Percentiles rank a stretch among this genome's conserved stretches.
Evolutionary conservation across 2,329 filamentous ascomycete species (phyloP).

Genomic region (Alternaria hordeiaustralica): DNA sequence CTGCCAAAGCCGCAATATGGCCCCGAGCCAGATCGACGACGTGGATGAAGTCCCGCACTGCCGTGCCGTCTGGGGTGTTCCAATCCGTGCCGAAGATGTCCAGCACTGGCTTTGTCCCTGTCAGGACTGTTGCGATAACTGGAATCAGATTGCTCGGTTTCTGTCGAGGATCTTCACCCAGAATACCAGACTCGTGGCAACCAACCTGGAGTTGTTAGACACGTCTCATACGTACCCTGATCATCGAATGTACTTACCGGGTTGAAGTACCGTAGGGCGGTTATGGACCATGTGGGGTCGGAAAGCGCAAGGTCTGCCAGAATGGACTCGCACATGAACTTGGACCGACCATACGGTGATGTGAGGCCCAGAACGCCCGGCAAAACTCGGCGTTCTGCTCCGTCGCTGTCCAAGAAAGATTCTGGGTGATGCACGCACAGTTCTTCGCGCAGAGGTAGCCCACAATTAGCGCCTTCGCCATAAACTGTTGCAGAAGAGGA

Average conservation of each 20-base stretch:
- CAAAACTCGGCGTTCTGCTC: slow-evolving; percentile 51
- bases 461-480: slow-evolving; percentile 55
- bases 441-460: slow-evolving; percentile 62
- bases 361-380: slow-evolving; percentile 65
- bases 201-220: slow-evolving; percentile 54
- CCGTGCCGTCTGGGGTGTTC: slow-evolving; percentile 69
- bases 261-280: slow-evolving; percentile 71
- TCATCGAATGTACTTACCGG: slow-evolving; percentile 50
- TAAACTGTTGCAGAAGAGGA: slow-evolving; percentile 73
- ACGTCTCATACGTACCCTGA: neutral
- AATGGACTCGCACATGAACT: slow-evolving; percentile 72
- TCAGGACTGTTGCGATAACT: slow-evolving; percentile 67
- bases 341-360: slow-evolving; percentile 70
- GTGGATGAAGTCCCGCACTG: slow-evolving; percentile 72
- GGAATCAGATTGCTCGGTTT: slow-evolving; percentile 70
- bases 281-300: slow-evolving; percentile 68
- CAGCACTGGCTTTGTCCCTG: slow-evolving; percentile 60
- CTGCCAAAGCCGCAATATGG: slow-evolving; percentile 65
- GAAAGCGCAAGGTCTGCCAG: slow-evolving; percentile 66
- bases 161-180: slow-evolving; percentile 69
- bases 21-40: slow-evolving; percentile 69
- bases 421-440: slow-evolving; percentile 61
- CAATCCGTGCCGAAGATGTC: slow-evolving; percentile 70
- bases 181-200: slow-evolving; percentile 67
- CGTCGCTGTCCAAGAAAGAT: slow-evolving; percentile 52